phyloP scores from a whole-genome alignment of 805 yeast species.

The Ogataea parapolymorpha region DNA sequence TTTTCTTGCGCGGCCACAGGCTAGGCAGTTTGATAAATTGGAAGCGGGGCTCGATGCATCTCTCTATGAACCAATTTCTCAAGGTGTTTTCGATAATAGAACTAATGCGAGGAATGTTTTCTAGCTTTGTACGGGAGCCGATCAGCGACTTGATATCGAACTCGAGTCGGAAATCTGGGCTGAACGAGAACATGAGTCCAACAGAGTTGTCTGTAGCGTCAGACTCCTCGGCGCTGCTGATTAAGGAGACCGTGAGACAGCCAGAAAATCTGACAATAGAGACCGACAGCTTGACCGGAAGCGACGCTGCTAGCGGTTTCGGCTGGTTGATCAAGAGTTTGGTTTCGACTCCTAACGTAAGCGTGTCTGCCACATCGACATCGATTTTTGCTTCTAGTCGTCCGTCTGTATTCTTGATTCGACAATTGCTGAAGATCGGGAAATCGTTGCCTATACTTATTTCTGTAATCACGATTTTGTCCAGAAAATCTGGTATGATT shows the following conservation, averaged over 20 bases:
- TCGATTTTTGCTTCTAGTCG: conserved; percentile 83
- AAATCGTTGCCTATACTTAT: conserved; percentile 92
- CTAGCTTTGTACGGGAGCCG: conserved; percentile 89
- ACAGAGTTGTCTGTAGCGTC: conserved; percentile 34
- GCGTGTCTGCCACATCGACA: conserved; percentile 82
- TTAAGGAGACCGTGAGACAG: conserved; percentile 72
- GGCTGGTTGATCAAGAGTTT: conserved; percentile 77
- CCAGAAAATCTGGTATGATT: conserved; percentile 77
- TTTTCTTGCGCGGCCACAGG: conserved; percentile 74
- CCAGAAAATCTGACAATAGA: conserved; percentile 91
- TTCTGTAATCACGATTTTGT: conserved; percentile 74
- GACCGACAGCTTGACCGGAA: conserved; percentile 82
- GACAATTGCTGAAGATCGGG: conserved; percentile 92
- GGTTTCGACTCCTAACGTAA: conserved; percentile 84
- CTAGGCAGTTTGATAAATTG: conserved; percentile 83
- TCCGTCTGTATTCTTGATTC: conserved; percentile 55
- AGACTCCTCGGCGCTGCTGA: conserved; percentile 26
- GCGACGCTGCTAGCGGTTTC: conserved; percentile 73
- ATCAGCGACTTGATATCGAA: conserved; percentile 84
- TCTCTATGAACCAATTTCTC: conserved; percentile 84
- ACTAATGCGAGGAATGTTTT: conserved; percentile 89
- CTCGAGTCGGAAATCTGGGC: conserved; percentile 87
- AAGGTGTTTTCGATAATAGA: conserved; percentile 78
- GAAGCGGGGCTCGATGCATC: conserved; percentile 91
- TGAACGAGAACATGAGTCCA: conserved; percentile 82